phyloP scores from a whole-genome alignment of 2,329 filamentous ascomycete species.

The Neonectria sp. region DNA sequence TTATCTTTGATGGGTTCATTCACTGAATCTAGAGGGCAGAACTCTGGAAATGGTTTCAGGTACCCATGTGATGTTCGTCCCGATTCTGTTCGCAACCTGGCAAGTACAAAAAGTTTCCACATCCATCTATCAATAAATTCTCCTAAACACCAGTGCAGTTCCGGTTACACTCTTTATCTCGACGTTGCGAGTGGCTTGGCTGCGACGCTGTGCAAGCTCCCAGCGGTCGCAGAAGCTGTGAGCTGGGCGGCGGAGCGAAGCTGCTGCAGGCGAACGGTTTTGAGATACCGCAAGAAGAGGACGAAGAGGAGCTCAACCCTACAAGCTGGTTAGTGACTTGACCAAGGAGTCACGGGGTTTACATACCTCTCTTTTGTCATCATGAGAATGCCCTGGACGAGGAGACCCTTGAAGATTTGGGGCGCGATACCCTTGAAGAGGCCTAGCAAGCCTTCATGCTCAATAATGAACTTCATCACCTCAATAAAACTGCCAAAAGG shows the following conservation, averaged over 20 bases:
- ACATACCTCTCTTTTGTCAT: conserved; percentile 95
- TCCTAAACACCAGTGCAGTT: conserved; percentile 34
- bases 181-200: conserved; percentile 47
- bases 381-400: conserved; percentile 98
- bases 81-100: conserved; percentile 16
- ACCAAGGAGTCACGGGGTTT: neutral
- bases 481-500: conserved; percentile 95
- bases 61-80: neutral
- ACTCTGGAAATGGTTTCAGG: neutral
- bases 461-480: conserved; percentile 93
- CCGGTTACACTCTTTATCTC: conserved; percentile 23
- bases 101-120: conserved; percentile 38
- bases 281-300: conserved; percentile 86
- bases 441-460: conserved; percentile 86
- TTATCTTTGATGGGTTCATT: neutral
- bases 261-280: conserved; percentile 78
- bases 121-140: conserved; percentile 34
- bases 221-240: conserved; percentile 64
- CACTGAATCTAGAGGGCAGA: neutral
- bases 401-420: conserved; percentile 90
- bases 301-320: conserved; percentile 93
- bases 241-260: conserved; percentile 76
- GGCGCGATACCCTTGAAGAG: conserved; percentile 98
- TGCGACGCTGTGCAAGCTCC: conserved; percentile 60
- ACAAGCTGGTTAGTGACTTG: conserved; percentile 34